Base-by-base conservation (phyloP, 202 grass and related monocot genomes). In the Saccharum hybrid region DNA sequence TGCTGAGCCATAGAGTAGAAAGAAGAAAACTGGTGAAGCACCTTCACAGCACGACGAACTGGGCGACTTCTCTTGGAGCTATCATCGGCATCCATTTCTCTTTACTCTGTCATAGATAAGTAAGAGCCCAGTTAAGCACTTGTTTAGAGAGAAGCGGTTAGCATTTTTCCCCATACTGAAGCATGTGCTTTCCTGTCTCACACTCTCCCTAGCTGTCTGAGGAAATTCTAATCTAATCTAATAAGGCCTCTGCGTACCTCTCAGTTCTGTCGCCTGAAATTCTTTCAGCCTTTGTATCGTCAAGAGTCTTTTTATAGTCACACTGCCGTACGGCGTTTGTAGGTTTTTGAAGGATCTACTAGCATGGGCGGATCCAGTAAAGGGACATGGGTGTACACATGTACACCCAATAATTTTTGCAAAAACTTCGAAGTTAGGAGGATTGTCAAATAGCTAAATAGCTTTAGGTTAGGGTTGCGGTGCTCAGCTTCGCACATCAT, bases 171-270 rank as follows among this genome's bases (percentile, higher is more conserved):
- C 10, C 1, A 63, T 31, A 9, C 22, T 2, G 1, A 43, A 40
- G 13, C 36, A 59, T 41, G 48, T 66, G 81, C 63, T 21, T 59
- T 9, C 34, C 57, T 72, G 38, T 72, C n/a, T 79, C 54, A 21
- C 34, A 36, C 34, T 36, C 42, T 37, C 51, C n/a, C 21, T 40
- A 38, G 46, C 33, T 43, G 62, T 61, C 39, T 16, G 42, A 73
- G 67, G 1, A 86, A 65, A 22, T 70, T 14, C 23, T 60, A 60
- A 59, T 19, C 16, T 54, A 54, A 54, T 57, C 15, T 54, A 56
- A 56, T 56, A 8, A 60, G 4, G n/a, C 21, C 15, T 22, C 18
- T 39, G 2, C 31, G 41, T 38, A 42, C 48, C 11, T 75, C 28
- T 16, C 21, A 19, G 18, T 36, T 52, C 18, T 45, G 64, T 38